Evolutionary conservation across 2,329 filamentous ascomycete genomes (phyloP).

Genomic region (Parafenestella ontariensis): DNA sequence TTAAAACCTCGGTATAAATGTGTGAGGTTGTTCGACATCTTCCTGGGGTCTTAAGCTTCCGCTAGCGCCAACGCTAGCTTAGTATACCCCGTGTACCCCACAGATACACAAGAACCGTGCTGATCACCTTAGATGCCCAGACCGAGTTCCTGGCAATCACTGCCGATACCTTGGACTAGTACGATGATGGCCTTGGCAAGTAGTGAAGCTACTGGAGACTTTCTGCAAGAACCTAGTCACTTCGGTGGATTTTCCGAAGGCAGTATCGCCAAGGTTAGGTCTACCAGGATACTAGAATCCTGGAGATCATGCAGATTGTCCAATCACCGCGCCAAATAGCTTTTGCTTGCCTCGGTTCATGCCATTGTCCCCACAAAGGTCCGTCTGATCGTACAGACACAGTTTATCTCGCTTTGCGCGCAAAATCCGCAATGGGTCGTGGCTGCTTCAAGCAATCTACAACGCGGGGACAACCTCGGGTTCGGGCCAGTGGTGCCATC

Average conservation of each 20-base stretch:
- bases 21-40: conserved; percentile 1
- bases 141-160: neutral
- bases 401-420: no score
- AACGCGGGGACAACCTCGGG: neutral
- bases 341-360: neutral
- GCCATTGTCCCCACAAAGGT: neutral
- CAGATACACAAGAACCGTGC: neutral
- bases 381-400: neutral
- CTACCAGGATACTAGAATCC: neutral
- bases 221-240: neutral
- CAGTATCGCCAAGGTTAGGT: neutral
- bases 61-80: neutral
- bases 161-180: neutral
- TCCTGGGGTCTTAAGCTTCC: neutral
- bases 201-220: neutral
- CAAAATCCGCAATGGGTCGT: neutral
- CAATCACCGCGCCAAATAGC: neutral
- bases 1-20: conserved; percentile 1
- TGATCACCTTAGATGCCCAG: neutral
- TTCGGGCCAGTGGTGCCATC: neutral
- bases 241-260: neutral
- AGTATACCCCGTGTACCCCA: neutral
- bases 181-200: neutral
- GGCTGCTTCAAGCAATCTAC: neutral
- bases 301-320: neutral